Conservation (phyloP, 2,329 filamentous ascomycete species). For the Cytospora schulzeri region DNA sequence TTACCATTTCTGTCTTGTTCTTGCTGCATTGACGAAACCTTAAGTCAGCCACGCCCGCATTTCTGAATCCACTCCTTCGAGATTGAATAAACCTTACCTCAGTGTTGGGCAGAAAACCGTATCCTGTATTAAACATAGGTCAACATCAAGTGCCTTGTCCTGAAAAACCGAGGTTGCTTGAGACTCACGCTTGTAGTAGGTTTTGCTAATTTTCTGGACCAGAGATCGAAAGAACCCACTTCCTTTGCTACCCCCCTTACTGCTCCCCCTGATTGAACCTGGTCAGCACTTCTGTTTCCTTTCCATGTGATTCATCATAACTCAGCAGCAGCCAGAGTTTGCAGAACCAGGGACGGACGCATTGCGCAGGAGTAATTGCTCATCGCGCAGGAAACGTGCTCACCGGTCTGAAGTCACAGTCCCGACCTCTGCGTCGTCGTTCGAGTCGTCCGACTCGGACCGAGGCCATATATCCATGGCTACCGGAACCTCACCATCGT, state of each 20-base stretch:
- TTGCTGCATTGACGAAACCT: slow-evolving; percentile 30
- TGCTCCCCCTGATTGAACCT: slow-evolving; percentile 9
- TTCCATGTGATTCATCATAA: neutral
- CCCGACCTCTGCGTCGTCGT: slow-evolving; percentile 9
- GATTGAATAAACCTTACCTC: slow-evolving; percentile 25
- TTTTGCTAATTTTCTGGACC: slow-evolving; percentile 31
- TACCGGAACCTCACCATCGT: slow-evolving; percentile 3
- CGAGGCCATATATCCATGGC: slow-evolving; percentile 31
- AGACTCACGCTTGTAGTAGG: slow-evolving; percentile 31
- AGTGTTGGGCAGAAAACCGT: slow-evolving; percentile 30
- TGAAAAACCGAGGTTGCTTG: neutral
- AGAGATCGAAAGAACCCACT: slow-evolving; percentile 30
- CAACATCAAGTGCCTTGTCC: no score
- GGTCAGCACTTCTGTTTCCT: slow-evolving; percentile 4
- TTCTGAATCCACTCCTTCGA: neutral
- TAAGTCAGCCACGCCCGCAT: slow-evolving; percentile 23
- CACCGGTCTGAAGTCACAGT: slow-evolving; percentile 12
- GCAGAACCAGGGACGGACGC: slow-evolving; percentile 10
- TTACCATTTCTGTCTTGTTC: slow-evolving; percentile 37
- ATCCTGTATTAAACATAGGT: neutral
- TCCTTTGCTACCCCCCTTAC: neutral
- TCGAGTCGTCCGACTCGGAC: slow-evolving; percentile 32
- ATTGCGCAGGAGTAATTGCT: slow-evolving; percentile 1
- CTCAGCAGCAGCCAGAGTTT: slow-evolving; percentile 9
- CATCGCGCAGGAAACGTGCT: neutral